Base-by-base conservation (phyloP, 2,329 filamentous ascomycete genomes). In the Ophiobolus disseminans region DNA sequence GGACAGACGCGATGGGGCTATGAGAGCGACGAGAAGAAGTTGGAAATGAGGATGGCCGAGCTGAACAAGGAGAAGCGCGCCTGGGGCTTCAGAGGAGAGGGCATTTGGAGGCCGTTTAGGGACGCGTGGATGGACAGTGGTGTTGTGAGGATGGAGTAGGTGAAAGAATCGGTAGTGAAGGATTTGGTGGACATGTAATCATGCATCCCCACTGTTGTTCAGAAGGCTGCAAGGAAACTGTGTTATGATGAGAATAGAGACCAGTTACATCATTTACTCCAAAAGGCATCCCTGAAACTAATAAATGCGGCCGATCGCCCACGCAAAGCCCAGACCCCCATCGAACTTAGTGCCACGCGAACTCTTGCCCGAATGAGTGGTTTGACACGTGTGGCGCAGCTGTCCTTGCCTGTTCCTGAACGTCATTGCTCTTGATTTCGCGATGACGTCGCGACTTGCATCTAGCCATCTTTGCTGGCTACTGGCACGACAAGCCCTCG, bases 391-490 rank as follows among this genome's bases (percentile, higher is more conserved):
- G 35, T 9, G 40, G 40, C 40, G 17, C 16, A 26, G 16, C 14
- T 23, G 30, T 21, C n/a, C 16, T 28, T 4, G 17, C 23, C 32
- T 44, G 32, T 44, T 44, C 32, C 32, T 44, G 41, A 20, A 32
- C 30, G n/a, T 23, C 14, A 5, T 36, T 42, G 31, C 21, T 37
- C 37, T 17, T 42, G 31, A 44, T 41, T 42, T 31, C 48, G 48
- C 50, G 46, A 61, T 64, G 61, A 60, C 59, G 59, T 64, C 53
- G 54, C 46, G 36, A 46, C 48, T 30, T 40, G 40, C 38, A 54
- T 44, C 50, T 58, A 48, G 54, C 38, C 48, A 38, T 50, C 48
- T 59, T 55, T 48, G 46, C 56, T 3, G 22, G 53, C 55, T 48
- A 46, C 51, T 45, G 21, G 25, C 14, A 34, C 22, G 20, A 34